Evolutionary conservation across 192 early-diverging fungal species (phyloP).

Genomic region (Glomus cerebriforme): DNA sequence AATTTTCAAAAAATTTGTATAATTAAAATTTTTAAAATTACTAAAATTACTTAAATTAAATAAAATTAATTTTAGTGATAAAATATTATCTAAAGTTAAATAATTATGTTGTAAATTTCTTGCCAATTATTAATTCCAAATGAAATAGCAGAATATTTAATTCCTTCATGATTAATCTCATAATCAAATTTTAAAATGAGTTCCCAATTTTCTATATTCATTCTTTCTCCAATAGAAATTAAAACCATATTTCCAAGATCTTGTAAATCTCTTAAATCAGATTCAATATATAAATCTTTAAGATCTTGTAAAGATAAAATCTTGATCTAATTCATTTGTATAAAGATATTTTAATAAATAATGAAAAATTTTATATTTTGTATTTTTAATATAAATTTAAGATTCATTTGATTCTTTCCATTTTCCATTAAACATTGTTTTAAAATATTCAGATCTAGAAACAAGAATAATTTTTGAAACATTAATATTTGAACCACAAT

Average conservation of each 20-base stretch:
- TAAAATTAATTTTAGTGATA: too few relatives aligned
- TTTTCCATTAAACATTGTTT: conserved; percentile 21
- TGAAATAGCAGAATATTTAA: background rate
- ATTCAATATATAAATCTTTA: background rate
- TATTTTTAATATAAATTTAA: conserved; percentile 22
- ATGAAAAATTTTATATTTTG: conserved; percentile 14
- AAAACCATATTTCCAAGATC: background rate
- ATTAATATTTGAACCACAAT: conserved; percentile 6
- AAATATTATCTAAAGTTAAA: too few relatives aligned
- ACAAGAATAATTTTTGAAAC: conserved; percentile 12
- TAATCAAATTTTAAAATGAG: background rate
- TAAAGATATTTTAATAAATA: background rate
- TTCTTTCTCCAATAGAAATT: background rate
- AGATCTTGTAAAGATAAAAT: background rate
- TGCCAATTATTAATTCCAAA: background rate
- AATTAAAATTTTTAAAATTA: too few relatives aligned
- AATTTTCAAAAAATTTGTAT: too few relatives aligned
- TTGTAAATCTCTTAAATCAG: background rate
- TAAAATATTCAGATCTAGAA: conserved; percentile 28
- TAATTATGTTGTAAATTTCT: background rate
- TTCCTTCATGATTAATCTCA: background rate
- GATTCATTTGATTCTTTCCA: conserved; percentile 12
- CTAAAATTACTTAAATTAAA: too few relatives aligned
- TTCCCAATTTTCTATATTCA: background rate
- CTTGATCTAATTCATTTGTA: background rate